These are phyloP conservation scores for Pholiota microspora DNA, from an alignment of 768 basidiomycete species.

Conservation along the genomic window DNA sequence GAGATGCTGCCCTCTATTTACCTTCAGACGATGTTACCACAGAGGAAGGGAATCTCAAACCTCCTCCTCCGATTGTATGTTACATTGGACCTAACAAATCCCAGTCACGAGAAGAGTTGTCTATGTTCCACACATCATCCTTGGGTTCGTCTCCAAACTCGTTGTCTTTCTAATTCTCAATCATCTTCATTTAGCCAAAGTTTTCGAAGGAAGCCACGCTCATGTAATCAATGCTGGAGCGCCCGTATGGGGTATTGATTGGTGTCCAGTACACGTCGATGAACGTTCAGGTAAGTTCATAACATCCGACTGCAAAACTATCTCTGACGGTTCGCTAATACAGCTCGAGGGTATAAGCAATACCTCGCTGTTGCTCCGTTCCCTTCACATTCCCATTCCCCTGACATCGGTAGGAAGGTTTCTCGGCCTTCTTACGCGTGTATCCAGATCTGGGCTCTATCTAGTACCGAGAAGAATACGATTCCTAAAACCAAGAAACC, in stretches of 20 bases:
- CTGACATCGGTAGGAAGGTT: constrained; percentile 61
- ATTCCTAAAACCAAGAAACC: constrained; percentile 8
- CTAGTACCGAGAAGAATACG: constrained; percentile 16
- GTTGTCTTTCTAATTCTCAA: not conserved
- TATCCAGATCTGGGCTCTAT: constrained; percentile 84
- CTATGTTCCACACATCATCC: constrained; percentile 54
- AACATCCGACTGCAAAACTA: no score
- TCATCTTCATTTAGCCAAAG: constrained; percentile 44
- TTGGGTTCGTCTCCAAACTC: constrained; percentile 46
- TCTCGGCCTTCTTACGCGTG: constrained; percentile 57
- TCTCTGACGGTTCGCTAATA: no score
- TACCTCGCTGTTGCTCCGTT: constrained; percentile 85
- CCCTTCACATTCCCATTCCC: constrained; percentile 61
- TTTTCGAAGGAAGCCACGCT: constrained; percentile 54
- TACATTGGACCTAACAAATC: constrained; percentile 61
- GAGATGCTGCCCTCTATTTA: constrained; percentile 57
- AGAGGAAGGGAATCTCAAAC: constrained; percentile 47
- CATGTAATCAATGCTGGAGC: constrained; percentile 85
- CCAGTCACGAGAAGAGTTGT: constrained; percentile 48
- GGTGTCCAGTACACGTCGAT: constrained; percentile 79
- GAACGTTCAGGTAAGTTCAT: constrained; percentile 52
- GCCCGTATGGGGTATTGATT: constrained; percentile 89
- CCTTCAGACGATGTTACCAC: constrained; percentile 52
- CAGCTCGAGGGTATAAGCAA: constrained; percentile 60
- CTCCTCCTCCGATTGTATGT: constrained; percentile 57